Conservation (phyloP, 257 asterid genomes). For the Lycium ferocissimum region DNA sequence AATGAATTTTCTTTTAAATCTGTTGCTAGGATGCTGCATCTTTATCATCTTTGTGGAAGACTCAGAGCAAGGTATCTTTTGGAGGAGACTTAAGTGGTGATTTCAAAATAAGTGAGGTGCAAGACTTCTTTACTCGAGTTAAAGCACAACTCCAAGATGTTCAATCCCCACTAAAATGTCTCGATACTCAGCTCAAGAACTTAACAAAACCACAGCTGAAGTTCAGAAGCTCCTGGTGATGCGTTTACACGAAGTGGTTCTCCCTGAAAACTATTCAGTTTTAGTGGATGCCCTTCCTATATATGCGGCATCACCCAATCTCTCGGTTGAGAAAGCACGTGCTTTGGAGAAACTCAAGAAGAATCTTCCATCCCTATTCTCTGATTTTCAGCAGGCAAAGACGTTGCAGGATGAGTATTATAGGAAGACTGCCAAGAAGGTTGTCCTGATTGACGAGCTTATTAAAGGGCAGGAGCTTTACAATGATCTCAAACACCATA, state of each 20-base stretch:
- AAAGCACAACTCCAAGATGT: too few relatives aligned
- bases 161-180: background rate
- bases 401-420: background rate
- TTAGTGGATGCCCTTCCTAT: background rate
- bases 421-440: background rate
- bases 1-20: background rate
- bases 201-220: background rate
- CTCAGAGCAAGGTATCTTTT: background rate
- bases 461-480: background rate
- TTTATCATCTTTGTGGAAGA: background rate
- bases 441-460: background rate
- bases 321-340: background rate
- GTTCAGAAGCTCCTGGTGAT: background rate
- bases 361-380: background rate
- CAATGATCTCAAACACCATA: background rate
- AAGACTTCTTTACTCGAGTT: conserved; percentile 8
- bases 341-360: background rate
- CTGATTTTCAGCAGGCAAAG: background rate
- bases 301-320: background rate
- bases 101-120: background rate
- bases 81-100: background rate
- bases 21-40: background rate
- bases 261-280: background rate
- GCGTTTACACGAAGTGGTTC: conserved; percentile 22
- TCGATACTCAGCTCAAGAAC: background rate